These are phyloP conservation scores for Parmelia sp. DNA, from an alignment of 495 filamentous ascomycete genomes.

Conservation along the genomic window DNA sequence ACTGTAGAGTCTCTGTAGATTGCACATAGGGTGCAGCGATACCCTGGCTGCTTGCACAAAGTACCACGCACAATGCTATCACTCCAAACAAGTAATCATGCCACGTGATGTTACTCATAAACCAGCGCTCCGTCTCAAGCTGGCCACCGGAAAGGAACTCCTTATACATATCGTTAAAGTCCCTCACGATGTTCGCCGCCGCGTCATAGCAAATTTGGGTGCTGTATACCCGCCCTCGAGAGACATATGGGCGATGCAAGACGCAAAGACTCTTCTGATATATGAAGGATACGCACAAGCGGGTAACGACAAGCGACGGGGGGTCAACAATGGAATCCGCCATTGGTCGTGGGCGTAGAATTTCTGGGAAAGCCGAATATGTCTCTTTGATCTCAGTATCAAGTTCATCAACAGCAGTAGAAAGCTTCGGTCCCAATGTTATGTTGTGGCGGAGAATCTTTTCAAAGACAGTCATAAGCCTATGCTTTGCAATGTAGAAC, in stretches of 20 bases:
- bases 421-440: slow-evolving; percentile 27
- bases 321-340: slow-evolving; percentile 33
- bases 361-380: slow-evolving; percentile 28
- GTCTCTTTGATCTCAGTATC: slow-evolving; percentile 33
- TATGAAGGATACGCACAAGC: slow-evolving; percentile 33
- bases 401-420: slow-evolving; percentile 35
- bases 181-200: slow-evolving; percentile 23
- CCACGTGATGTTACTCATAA: slow-evolving; percentile 26
- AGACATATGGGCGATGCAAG: slow-evolving; percentile 37
- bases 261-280: slow-evolving; percentile 36
- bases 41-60: neutral
- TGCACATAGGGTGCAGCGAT: neutral
- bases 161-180: slow-evolving; percentile 29
- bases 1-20: neutral
- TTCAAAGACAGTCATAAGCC: slow-evolving; percentile 40
- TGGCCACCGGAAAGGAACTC: slow-evolving; percentile 30
- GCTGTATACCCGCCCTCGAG: slow-evolving; percentile 26
- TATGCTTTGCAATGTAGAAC: slow-evolving; percentile 37
- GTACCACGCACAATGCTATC: neutral
- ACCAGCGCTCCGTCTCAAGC: slow-evolving; percentile 28
- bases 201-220: slow-evolving; percentile 25
- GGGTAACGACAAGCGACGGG: slow-evolving; percentile 34
- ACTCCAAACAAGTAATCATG: slow-evolving; percentile 28
- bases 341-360: slow-evolving; percentile 31
- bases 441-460: slow-evolving; percentile 35